Base-by-base conservation (phyloP, 192 early-diverging fungal genomes). In the Rhizoclosmatium sp. region DNA sequence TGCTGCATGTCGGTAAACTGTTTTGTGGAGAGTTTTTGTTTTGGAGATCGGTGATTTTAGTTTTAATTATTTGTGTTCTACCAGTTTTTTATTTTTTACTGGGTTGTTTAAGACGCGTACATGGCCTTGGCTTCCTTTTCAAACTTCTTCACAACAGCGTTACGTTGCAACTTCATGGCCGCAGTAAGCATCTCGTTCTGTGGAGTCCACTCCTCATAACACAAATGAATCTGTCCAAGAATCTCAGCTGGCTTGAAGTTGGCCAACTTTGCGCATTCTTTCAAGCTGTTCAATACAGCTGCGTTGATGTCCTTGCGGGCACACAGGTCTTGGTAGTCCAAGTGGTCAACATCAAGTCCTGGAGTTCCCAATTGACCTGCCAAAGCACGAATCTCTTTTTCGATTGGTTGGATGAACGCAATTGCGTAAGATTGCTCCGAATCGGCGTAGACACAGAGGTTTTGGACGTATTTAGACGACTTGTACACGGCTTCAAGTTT, bases 401-500 rank as follows among this genome's bases (percentile, higher is more conserved):
- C 89, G 47, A 87, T 77, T 21, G 93, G 92, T 47, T 90, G 82
- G 59, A 97, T 85, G 7, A 99, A 60, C 9, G 94, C 95, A n/a
- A 96, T 92, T 19, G 93, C 92, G 72, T 89, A 88, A 67, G 85
- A 60, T 81, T 91, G 86, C 46, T 91, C 85, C 46, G 94, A 88
- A 81, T 95, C 91, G 40, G 91, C 87, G 76, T 83, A 80, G 19
- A 89, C 80, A 80, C 85, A 87, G 59, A 87, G 89, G 78, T 95
- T 96, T 85, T 86, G 84, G 44, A 97, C 92, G 72, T 86, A 90
- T 44, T 84, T 58, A 40, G 88, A 90, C 42, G 85, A 87, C 81
- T 92, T 91, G 90, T 99, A 99, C 4, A 94, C 88, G 7, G 94
- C 91, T 84, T 99, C 97, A 40, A 99, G 86, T 78, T 94, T 94